These are phyloP conservation scores for Eutrema yunnanense DNA, from an alignment of 345 rosid genomes.

Conservation along the genomic window DNA sequence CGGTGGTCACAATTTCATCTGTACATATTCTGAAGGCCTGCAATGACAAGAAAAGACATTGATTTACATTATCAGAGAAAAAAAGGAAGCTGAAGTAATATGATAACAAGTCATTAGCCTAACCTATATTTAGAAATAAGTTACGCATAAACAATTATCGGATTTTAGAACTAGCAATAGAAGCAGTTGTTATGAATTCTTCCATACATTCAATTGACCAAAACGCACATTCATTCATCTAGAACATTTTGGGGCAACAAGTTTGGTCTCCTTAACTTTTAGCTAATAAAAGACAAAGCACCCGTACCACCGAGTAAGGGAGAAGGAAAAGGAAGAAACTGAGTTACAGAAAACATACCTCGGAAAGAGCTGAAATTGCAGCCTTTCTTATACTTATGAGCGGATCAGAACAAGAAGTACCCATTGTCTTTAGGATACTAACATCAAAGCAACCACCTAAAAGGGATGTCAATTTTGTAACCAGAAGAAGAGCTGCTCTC, in stretches of 20 bases:
- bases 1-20: constrained; percentile 55
- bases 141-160: not conserved
- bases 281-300: not conserved
- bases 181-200: not conserved
- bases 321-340: not conserved
- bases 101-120: not conserved
- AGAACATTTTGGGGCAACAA: not conserved
- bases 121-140: not conserved
- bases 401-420: constrained; percentile 88
- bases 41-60: constrained; percentile 11
- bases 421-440: constrained; percentile 63
- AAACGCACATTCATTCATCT: not conserved
- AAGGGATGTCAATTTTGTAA: constrained; percentile 58
- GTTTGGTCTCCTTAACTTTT: not conserved
- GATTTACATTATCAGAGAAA: constrained; percentile 1
- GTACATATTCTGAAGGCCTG: constrained; percentile 68
- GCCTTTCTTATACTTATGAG: constrained; percentile 92
- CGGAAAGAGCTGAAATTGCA: constrained; percentile 77
- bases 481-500: constrained; percentile 74
- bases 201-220: not conserved
- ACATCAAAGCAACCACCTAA: constrained; percentile 62
- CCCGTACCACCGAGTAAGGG: not conserved
- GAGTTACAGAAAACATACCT: constrained; percentile 45
- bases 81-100: not conserved
- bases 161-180: not conserved